Evolutionary conservation across 768 basidiomycete genomes (phyloP).

Genomic region (Auricularia auricula-judae): DNA sequence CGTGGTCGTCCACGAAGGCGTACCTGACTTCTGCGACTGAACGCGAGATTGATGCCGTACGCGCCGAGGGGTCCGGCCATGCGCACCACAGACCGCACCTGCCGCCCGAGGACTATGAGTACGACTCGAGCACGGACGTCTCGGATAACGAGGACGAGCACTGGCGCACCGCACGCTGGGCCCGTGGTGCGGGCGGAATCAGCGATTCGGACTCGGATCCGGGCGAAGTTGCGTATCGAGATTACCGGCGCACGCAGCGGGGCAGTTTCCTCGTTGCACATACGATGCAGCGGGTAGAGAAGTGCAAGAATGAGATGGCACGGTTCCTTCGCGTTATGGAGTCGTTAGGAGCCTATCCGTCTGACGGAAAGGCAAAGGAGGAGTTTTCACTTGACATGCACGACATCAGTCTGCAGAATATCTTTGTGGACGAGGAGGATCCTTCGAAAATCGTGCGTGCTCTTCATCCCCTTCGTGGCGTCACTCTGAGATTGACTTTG

Average conservation of each 20-base stretch:
- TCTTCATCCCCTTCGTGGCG: constrained; percentile 7
- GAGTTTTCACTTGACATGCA: constrained; percentile 78
- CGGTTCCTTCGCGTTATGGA: constrained; percentile 65
- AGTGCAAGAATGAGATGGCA: constrained; percentile 57
- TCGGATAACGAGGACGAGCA: constrained; percentile 24
- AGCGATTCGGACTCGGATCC: constrained; percentile 8
- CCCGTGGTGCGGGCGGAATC: neutral
- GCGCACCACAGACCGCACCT: constrained; percentile 68
- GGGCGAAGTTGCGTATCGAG: constrained; percentile 50
- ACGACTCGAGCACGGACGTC: constrained; percentile 3
- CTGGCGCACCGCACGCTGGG: constrained; percentile 1
- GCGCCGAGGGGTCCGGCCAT: constrained; percentile 67
- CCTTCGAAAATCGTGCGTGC: constrained; percentile 55
- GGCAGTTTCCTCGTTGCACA: constrained; percentile 71
- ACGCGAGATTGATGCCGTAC: constrained; percentile 66
- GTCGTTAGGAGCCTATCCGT: constrained; percentile 25
- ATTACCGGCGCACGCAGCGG: constrained; percentile 73
- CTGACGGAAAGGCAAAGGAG: constrained; percentile 20
- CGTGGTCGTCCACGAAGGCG: constrained; percentile 48
- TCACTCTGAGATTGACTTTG: neutral
- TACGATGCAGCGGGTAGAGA: constrained; percentile 48
- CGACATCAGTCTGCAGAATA: constrained; percentile 74
- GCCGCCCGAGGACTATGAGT: constrained; percentile 50
- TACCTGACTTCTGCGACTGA: constrained; percentile 58
- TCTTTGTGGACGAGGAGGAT: constrained; percentile 68